Evolutionary conservation across 148 eudicot genomes (phyloP), one percentile per base, ranked within the genome.

Genomic region (Chenopodium quinoa): DNA sequence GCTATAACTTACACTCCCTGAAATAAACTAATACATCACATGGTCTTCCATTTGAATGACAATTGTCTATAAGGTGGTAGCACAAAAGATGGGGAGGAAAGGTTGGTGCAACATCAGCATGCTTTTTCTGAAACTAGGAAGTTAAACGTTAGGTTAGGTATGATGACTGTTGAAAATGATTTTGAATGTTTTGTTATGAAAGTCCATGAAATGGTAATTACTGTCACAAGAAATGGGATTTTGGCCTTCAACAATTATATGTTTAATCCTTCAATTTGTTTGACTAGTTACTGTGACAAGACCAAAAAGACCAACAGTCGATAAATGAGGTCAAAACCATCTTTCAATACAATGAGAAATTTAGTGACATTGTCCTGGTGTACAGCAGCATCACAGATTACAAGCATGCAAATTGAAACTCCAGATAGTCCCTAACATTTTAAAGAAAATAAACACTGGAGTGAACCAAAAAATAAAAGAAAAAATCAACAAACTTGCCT

Each of bases 401-500:
- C 7, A 40, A 40, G 44, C 44, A 34, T 40, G 44, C 44, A 6
- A 6, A 40, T 37, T 6, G 8, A 40, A 40, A 40, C 44, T 40
- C 44, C 44, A 40, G 44, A 40, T 40, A 40, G 44, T 40, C 5
- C 44, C 7, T 40, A 40, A 40, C 44, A 40, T 40, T 40, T 40
- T 5, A 0, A 6, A 6, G 1, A 40, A 40, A 40, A 3, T 23
- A 16, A 67, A 84, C 5, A 34, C 37, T 34, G 37, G 44, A 40
- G 1, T 40, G 44, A 40, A 40, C 44, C 44, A 40, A 40, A 40
- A 40, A 40, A 40, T 0, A 40, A 40, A 4, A 40, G 44, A 7
- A 37, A 37, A 6, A 37, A 37, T 37, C 44, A 40, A 40, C 44
- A 75, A 62, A 75, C 88, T 88, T 81, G 88, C 99, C 94, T 97